phyloP scores from a whole-genome alignment of 116 monocot genomes.

The Cymodocea nodosa region DNA sequence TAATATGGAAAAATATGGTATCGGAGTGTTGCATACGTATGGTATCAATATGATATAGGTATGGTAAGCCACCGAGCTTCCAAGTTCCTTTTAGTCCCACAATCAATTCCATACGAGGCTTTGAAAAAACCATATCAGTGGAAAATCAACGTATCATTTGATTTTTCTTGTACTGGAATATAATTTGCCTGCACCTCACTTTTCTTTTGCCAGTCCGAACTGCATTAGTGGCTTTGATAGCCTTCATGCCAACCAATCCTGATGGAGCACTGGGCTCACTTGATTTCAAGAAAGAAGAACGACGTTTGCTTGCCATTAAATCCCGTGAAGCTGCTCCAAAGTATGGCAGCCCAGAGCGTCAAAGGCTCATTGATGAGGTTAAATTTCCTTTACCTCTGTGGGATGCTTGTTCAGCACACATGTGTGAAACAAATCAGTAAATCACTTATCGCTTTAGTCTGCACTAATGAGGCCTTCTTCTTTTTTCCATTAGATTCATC shows the following conservation, averaged over 20 bases:
- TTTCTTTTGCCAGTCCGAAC: slow-evolving; percentile 54
- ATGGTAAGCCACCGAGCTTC: too few species aligned
- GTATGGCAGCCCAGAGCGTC: slow-evolving; percentile 66
- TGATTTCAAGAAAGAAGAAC: slow-evolving; percentile 85
- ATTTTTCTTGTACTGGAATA: background rate
- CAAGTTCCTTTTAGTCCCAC: too few species aligned
- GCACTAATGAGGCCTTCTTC: background rate
- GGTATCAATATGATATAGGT: too few species aligned
- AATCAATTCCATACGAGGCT: too few species aligned
- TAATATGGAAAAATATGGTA: too few species aligned
- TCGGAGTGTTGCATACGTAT: too few species aligned
- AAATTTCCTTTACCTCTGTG: background rate
- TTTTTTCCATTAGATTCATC: slow-evolving; percentile 48
- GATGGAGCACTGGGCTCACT: slow-evolving; percentile 93
- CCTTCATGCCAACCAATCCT: slow-evolving; percentile 91
- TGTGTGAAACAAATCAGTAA: too few species aligned
- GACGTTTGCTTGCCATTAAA: slow-evolving; percentile 73
- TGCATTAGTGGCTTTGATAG: slow-evolving; percentile 90
- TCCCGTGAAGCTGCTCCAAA: slow-evolving; percentile 62
- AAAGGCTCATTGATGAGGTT: slow-evolving; percentile 81
- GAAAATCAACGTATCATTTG: background rate
- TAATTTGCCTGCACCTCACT: background rate
- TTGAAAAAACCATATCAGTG: too few species aligned
- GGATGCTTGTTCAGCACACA: background rate
- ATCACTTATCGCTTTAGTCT: background rate